phyloP scores from a whole-genome alignment of 139 green algal genomes.

The Chlorella vulgaris region DNA sequence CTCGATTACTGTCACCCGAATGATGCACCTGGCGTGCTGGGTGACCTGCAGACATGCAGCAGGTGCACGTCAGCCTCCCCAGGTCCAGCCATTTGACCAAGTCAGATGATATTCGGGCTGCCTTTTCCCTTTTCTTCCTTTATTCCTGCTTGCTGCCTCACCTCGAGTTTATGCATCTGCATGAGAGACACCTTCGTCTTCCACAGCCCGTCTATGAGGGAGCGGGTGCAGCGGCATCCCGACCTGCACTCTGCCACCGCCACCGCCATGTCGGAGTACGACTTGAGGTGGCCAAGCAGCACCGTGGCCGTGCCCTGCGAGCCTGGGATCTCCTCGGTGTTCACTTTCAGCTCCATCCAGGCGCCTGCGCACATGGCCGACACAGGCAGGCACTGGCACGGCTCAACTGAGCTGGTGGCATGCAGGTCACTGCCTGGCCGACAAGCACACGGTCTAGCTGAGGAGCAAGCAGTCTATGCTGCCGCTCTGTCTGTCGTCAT shows the following conservation, averaged over 20 bases:
- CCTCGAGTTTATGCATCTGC: slow-evolving; percentile 14
- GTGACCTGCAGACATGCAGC: slow-evolving; percentile 4
- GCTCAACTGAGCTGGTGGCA: too few relatives aligned
- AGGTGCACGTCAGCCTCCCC: too few relatives aligned
- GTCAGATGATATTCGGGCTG: too few relatives aligned
- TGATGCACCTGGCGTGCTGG: not conserved
- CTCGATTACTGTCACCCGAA: not conserved
- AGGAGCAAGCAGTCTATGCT: too few relatives aligned
- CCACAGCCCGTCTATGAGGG: not conserved
- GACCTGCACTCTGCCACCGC: not conserved
- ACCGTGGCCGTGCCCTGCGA: not conserved
- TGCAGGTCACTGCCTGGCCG: too few relatives aligned
- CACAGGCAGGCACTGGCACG: too few relatives aligned
- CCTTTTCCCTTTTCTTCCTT: too few relatives aligned
- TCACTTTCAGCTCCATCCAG: slow-evolving; percentile 2
- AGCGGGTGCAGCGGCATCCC: not conserved
- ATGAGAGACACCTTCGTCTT: not conserved
- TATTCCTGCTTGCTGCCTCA: too few relatives aligned
- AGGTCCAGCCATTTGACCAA: too few relatives aligned
- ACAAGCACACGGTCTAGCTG: too few relatives aligned
- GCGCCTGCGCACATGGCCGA: not conserved
- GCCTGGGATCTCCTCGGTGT: not conserved
- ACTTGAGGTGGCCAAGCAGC: not conserved
- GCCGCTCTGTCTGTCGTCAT: too few relatives aligned
- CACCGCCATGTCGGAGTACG: not conserved